A percentile compares a stretch with the other conserved stretches of the same genome.
phyloP scores from a whole-genome alignment of 2,329 filamentous ascomycete genomes.

The Eutypa lata region DNA sequence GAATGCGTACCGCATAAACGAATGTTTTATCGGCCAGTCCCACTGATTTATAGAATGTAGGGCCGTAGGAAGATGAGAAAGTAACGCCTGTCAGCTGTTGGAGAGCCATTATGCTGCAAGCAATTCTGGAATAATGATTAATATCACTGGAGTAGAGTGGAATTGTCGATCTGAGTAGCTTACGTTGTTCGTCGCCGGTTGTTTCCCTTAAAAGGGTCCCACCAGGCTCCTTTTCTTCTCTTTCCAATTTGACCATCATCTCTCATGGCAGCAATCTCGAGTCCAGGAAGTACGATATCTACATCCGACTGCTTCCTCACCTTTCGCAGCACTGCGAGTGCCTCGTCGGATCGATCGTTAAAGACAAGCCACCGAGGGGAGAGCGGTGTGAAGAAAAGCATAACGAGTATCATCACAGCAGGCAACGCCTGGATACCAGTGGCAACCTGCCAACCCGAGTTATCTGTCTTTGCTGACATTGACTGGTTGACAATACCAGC shows the following conservation, averaged over 20 bases:
- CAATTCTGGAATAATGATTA: constrained; percentile 2
- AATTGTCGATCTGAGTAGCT: not conserved
- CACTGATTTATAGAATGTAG: constrained; percentile 6
- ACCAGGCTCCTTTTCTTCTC: constrained; percentile 6
- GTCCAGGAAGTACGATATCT: constrained; percentile 3
- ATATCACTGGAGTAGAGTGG: not conserved
- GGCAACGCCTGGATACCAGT: constrained; percentile 11
- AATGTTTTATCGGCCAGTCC: constrained; percentile 5
- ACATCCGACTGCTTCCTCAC: constrained; percentile 1
- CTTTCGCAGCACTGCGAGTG: not conserved
- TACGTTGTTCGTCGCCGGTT: not conserved
- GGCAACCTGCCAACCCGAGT: constrained; percentile 14
- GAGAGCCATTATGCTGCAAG: constrained; percentile 5
- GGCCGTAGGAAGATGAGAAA: constrained; percentile 5
- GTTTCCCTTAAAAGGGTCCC: not conserved
- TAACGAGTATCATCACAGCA: constrained; percentile 6
- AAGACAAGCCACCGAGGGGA: constrained; percentile 5
- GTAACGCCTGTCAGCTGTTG: constrained; percentile 8
- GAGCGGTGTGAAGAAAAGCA: constrained; percentile 3
- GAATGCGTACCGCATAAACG: constrained; percentile 2
- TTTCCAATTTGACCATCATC: constrained; percentile 1
- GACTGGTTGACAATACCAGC: constrained; percentile 17
- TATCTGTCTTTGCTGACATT: constrained; percentile 8
- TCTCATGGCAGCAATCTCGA: constrained; percentile 9
- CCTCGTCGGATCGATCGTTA: constrained; percentile 2